Conservation (phyloP, 192 early-diverging fungal species). For the Gamsiella multidivaricata region DNA sequence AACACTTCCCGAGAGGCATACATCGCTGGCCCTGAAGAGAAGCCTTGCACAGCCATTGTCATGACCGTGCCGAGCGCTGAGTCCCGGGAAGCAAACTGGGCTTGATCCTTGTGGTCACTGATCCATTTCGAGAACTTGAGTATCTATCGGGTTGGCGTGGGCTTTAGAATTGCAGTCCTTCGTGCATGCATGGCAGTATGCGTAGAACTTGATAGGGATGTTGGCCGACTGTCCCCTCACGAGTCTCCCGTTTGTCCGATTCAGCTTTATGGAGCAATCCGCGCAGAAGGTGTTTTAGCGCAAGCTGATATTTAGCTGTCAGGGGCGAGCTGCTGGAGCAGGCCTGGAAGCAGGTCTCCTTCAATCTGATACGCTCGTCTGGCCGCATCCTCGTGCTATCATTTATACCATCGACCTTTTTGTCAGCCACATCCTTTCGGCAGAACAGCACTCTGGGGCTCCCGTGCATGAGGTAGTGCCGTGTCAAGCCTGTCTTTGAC, state of each 20-base stretch:
- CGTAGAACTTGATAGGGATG: neutral
- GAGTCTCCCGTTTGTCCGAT: neutral
- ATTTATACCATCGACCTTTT: neutral
- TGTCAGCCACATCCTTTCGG: neutral
- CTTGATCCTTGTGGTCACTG: neutral
- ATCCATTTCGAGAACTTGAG: neutral
- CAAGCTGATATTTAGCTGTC: neutral
- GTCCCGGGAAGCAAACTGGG: neutral
- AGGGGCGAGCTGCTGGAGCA: neutral
- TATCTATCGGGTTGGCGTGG: neutral
- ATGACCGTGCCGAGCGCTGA: neutral
- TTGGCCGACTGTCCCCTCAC: neutral
- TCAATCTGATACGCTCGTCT: neutral
- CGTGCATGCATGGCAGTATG: neutral
- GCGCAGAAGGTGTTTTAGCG: neutral
- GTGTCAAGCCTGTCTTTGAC: neutral
- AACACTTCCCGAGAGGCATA: slow-evolving; percentile 10
- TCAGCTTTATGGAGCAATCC: neutral
- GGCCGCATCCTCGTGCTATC: slow-evolving; percentile 1
- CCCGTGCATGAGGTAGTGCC: neutral
- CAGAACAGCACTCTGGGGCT: neutral
- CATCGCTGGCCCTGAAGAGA: slow-evolving; percentile 6
- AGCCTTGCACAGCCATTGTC: slow-evolving; percentile 12
- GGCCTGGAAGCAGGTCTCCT: neutral
- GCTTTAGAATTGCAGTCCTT: neutral